Percentiles rank a stretch among this genome's conserved stretches.
Conservation (phyloP, 352 stramenopile genomes). For the Pilasporangium apinafurcum region DNA sequence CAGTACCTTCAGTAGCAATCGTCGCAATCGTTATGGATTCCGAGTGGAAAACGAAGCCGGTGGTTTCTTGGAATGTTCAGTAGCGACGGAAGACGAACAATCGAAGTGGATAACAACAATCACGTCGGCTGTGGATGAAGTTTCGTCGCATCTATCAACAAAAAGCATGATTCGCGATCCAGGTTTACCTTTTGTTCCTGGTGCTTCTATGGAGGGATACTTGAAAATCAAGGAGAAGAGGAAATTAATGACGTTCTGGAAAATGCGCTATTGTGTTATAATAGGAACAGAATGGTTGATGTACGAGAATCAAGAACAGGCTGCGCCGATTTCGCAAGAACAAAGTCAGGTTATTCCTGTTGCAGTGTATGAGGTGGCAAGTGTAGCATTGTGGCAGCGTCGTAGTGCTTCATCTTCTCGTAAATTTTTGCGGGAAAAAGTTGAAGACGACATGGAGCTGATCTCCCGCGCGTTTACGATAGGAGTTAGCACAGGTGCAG, state of each 20-base stretch:
- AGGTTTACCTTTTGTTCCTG: conserved; percentile 46
- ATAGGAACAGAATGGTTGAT: conserved; percentile 65
- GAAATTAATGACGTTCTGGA: conserved; percentile 46
- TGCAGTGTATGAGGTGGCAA: conserved; percentile 44
- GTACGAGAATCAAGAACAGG: conserved; percentile 57
- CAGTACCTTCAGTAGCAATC: conserved; percentile 18
- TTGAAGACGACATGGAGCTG: conserved; percentile 10
- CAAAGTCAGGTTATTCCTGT: conserved; percentile 16
- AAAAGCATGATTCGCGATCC: conserved; percentile 26
- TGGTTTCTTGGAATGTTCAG: conserved; percentile 50
- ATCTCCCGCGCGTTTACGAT: conserved; percentile 16
- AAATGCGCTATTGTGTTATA: conserved; percentile 60
- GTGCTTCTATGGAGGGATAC: conserved; percentile 67
- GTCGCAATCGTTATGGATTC: conserved; percentile 23
- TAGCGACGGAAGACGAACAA: conserved; percentile 22
- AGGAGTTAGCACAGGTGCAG: conserved; percentile 13
- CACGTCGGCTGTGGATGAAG: conserved; percentile 14
- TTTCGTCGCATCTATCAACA: not conserved
- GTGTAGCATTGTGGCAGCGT: conserved; percentile 9
- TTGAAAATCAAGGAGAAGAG: conserved; percentile 53
- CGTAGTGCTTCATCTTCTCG: not conserved
- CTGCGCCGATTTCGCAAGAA: conserved; percentile 1
- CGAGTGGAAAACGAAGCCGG: conserved; percentile 55
- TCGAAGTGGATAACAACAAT: conserved; percentile 28
- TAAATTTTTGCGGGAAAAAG: not conserved